These are phyloP conservation scores for Paradendryphiella salina DNA, from an alignment of 2,329 filamentous ascomycete genomes.

Conservation along the genomic window DNA sequence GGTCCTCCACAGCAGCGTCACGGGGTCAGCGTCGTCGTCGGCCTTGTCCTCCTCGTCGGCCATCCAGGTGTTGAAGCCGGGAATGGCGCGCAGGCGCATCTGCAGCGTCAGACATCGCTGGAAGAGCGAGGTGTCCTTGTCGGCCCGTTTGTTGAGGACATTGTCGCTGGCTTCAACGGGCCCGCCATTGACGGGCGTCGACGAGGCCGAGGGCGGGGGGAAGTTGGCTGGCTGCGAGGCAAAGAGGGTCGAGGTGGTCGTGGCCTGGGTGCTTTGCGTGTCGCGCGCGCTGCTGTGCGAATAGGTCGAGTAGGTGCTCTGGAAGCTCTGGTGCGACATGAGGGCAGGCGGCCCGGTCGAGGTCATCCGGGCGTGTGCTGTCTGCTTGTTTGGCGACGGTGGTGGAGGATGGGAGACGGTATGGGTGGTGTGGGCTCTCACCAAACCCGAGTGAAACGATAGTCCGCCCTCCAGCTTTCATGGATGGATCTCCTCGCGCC, in stretches of 20 bases:
- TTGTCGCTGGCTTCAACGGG: conserved; percentile 79
- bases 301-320: conserved; percentile 53
- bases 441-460: conserved; percentile 25
- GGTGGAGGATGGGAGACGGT: conserved; percentile 20
- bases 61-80: conserved; percentile 76
- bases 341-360: conserved; percentile 46
- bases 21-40: conserved; percentile 73
- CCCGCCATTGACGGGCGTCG: conserved; percentile 55
- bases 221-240: conserved; percentile 38
- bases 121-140: conserved; percentile 88
- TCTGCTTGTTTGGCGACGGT: conserved; percentile 27
- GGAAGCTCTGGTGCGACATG: conserved; percentile 52
- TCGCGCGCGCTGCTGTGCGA: conserved; percentile 52
- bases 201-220: conserved; percentile 12
- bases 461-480: conserved; percentile 39
- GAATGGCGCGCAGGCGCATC: conserved; percentile 78
- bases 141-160: conserved; percentile 96
- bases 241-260: conserved; percentile 52
- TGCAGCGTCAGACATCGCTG: conserved; percentile 90
- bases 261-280: conserved; percentile 54
- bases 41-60: conserved; percentile 72
- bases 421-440: conserved; percentile 26
- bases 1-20: conserved; percentile 87
- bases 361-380: conserved; percentile 41
- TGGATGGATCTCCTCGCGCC: conserved; percentile 37